A percentile compares a stretch with the other conserved stretches of the same genome.
These are phyloP conservation scores for Pythium graminicola DNA, from an alignment of 352 stramenopile genomes.

Conservation along the genomic window DNA sequence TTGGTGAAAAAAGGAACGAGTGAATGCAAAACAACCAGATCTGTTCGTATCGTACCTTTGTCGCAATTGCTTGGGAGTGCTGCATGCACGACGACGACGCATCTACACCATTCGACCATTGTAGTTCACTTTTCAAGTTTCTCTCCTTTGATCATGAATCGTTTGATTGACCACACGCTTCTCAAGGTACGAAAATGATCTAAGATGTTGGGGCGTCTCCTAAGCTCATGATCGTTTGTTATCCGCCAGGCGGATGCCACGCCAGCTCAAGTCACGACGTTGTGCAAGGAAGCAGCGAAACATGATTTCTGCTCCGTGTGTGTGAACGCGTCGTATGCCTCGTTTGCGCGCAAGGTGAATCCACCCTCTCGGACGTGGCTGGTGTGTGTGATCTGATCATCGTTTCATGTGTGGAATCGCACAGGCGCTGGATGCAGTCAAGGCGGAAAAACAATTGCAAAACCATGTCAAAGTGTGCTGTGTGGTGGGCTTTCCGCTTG, in stretches of 20 bases:
- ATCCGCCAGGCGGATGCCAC: slow-evolving; percentile 47
- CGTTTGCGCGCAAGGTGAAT: slow-evolving; percentile 46
- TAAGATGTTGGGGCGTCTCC: too few species aligned
- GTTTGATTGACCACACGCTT: slow-evolving; percentile 74
- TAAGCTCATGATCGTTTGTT: too few species aligned
- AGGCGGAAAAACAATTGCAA: slow-evolving; percentile 22
- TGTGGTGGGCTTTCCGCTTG: slow-evolving; percentile 75
- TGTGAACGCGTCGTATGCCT: slow-evolving; percentile 71
- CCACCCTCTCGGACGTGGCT: not conserved
- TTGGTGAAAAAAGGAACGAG: slow-evolving; percentile 16
- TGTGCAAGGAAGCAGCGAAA: slow-evolving; percentile 65
- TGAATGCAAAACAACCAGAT: slow-evolving; percentile 25
- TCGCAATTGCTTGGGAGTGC: not conserved
- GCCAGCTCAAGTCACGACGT: slow-evolving; percentile 47
- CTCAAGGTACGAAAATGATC: slow-evolving; percentile 42
- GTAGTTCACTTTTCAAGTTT: not conserved
- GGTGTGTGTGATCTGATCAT: not conserved
- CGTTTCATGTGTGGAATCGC: too few species aligned
- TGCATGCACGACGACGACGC: not conserved
- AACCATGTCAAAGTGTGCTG: slow-evolving; percentile 74
- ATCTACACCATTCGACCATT: too few species aligned
- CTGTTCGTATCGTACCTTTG: slow-evolving; percentile 6
- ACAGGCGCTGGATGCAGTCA: slow-evolving; percentile 41
- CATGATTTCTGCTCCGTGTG: slow-evolving; percentile 75
- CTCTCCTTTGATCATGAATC: slow-evolving; percentile 49